Conservation (phyloP, 345 rosid species). For the Erodium maritimum region DNA sequence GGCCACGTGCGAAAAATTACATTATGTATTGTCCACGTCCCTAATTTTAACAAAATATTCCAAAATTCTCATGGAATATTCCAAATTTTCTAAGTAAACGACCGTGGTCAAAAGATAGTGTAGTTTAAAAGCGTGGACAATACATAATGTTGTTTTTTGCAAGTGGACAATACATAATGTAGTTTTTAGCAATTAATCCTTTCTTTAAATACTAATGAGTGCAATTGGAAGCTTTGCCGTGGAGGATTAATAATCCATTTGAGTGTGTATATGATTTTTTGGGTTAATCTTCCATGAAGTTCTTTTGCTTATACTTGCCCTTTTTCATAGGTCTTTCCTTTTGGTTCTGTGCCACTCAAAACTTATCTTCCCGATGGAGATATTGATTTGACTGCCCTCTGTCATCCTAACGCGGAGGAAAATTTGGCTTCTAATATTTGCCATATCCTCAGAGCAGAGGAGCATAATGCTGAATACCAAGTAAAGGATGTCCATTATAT, state of each 20-base stretch:
- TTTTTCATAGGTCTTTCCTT: slow-evolving; percentile 47
- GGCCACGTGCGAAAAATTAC: no score
- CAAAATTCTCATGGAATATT: no score
- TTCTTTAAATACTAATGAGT: background rate
- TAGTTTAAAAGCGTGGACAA: no score
- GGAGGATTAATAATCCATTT: background rate
- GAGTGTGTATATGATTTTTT: background rate
- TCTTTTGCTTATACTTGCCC: background rate
- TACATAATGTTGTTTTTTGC: no score
- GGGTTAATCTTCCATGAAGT: background rate
- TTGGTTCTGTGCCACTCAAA: slow-evolving; percentile 76
- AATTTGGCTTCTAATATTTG: slow-evolving; percentile 36
- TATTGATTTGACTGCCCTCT: slow-evolving; percentile 68
- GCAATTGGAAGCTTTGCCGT: background rate
- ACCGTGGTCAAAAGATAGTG: no score
- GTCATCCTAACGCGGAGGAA: slow-evolving; percentile 47
- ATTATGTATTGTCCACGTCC: no score
- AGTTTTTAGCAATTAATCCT: no score
- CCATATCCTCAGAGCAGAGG: slow-evolving; percentile 35
- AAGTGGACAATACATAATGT: no score
- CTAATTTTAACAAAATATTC: no score
- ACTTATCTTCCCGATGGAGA: slow-evolving; percentile 93
- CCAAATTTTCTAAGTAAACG: no score
- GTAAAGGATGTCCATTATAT: slow-evolving; percentile 61
- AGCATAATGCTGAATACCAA: slow-evolving; percentile 28